A percentile compares a stretch with the other conserved stretches of the same genome.
phyloP scores from a whole-genome alignment of 331 rosid genomes.

The Quercus phellos region DNA sequence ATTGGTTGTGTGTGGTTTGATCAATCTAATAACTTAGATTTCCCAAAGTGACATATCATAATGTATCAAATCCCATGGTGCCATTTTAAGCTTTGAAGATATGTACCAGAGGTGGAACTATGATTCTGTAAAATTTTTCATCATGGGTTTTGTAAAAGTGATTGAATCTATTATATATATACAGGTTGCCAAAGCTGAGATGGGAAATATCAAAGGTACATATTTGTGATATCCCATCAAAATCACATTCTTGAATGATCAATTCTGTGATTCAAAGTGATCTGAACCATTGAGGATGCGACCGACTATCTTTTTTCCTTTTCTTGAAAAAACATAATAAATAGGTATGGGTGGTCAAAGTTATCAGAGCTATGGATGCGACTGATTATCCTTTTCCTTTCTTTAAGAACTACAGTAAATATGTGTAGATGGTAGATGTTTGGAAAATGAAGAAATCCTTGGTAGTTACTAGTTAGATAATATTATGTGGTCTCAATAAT shows the following conservation, averaged over 20 bases:
- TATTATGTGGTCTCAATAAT: no score
- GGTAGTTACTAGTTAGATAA: no score
- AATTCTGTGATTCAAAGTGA: not conserved
- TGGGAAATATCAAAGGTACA: slow-evolving; percentile 22
- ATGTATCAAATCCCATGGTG: not conserved
- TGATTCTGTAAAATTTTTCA: slow-evolving; percentile 9
- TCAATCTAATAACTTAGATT: slow-evolving; percentile 16
- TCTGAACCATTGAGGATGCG: not conserved
- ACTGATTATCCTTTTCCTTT: no score
- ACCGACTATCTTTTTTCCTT: not conserved
- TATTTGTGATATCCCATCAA: slow-evolving; percentile 24
- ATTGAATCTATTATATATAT: not conserved
- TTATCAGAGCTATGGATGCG: no score
- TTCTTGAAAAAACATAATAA: not conserved
- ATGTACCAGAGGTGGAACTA: slow-evolving; percentile 4
- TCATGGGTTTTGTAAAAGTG: slow-evolving; percentile 1
- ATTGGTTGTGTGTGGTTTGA: slow-evolving; percentile 9
- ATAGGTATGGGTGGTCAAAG: no score
- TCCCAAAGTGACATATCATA: slow-evolving; percentile 35
- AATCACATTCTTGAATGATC: not conserved
- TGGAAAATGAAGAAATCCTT: no score
- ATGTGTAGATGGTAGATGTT: no score
- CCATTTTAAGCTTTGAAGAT: slow-evolving; percentile 7
- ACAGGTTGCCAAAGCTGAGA: slow-evolving; percentile 15
- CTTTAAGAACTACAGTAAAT: no score